Evolutionary conservation across 1,284 basidiomycete species (phyloP).

Genomic region (Ceratobasidium theobromae): DNA sequence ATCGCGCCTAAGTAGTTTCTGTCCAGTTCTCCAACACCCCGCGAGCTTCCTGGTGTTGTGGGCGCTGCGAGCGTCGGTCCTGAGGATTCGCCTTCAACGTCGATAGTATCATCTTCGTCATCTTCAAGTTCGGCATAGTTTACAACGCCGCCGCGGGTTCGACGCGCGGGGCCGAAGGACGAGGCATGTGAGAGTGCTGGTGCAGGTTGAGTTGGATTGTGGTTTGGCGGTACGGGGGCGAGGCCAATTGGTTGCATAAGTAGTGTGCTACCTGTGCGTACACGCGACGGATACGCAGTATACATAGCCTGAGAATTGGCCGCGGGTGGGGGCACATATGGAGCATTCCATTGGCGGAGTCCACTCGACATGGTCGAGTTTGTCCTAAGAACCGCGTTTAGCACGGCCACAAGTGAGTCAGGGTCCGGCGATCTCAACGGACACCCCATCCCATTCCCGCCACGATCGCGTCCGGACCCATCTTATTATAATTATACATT

Average conservation of each 20-base stretch:
- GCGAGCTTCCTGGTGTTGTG: constrained; percentile 35
- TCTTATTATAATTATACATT: not conserved
- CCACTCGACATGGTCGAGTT: constrained; percentile 18
- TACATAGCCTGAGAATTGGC: constrained; percentile 64
- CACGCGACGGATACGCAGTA: constrained; percentile 86
- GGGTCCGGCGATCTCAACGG: not conserved
- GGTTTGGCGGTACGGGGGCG: constrained; percentile 40
- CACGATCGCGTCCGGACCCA: constrained; percentile 6
- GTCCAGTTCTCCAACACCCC: constrained; percentile 63
- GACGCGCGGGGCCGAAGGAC: constrained; percentile 39
- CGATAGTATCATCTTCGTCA: constrained; percentile 34
- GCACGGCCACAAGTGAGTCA: constrained; percentile 24
- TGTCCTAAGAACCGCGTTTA: not conserved
- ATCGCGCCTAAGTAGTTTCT: constrained; percentile 88
- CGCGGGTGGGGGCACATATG: constrained; percentile 1
- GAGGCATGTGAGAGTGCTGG: constrained; percentile 22
- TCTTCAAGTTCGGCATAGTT: constrained; percentile 84
- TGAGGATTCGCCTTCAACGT: constrained; percentile 32
- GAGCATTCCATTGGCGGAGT: constrained; percentile 9
- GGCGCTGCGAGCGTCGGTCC: constrained; percentile 36
- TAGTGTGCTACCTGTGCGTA: constrained; percentile 87
- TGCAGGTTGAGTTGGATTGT: constrained; percentile 28
- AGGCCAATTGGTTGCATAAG: constrained; percentile 83
- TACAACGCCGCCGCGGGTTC: constrained; percentile 63
- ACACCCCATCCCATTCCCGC: constrained; percentile 11